phyloP scores from a whole-genome alignment of 2,329 filamentous ascomycete species.

The Neofusicoccum cordaticola region DNA sequence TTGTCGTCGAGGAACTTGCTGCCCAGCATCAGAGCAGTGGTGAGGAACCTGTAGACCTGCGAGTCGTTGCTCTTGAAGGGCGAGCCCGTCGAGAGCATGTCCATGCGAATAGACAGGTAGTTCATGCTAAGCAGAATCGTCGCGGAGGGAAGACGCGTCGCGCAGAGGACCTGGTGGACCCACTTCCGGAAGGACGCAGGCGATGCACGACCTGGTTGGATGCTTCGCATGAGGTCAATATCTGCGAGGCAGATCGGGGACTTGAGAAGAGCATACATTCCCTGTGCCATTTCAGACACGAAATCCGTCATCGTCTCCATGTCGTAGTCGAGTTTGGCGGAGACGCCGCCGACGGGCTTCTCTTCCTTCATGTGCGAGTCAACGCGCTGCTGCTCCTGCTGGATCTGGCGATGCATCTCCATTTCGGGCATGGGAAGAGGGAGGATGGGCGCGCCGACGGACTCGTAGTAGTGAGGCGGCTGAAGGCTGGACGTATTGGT shows the following conservation, averaged over 20 bases:
- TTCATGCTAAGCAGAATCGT: constrained; percentile 89
- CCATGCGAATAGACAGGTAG: constrained; percentile 81
- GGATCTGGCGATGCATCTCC: constrained; percentile 32
- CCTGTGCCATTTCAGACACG: constrained; percentile 82
- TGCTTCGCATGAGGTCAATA: constrained; percentile 63
- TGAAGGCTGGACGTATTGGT: constrained; percentile 33
- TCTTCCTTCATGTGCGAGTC: constrained; percentile 55
- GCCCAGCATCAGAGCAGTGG: constrained; percentile 77
- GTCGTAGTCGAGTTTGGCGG: constrained; percentile 92
- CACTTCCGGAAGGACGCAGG: constrained; percentile 83
- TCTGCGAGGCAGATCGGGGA: constrained; percentile 57
- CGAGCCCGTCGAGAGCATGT: constrained; percentile 59
- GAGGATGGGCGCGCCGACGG: constrained; percentile 43
- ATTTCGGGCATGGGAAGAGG: constrained; percentile 45
- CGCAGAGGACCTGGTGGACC: constrained; percentile 84
- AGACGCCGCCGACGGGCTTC: constrained; percentile 77
- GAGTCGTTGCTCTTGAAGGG: constrained; percentile 53
- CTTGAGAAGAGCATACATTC: constrained; percentile 62
- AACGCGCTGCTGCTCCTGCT: constrained; percentile 35
- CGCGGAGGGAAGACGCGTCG: constrained; percentile 83
- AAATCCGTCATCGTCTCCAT: constrained; percentile 96
- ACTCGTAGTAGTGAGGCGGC: constrained; percentile 44
- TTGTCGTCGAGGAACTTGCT: constrained; percentile 98
- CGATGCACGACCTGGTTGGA: constrained; percentile 60
- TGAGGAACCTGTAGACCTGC: constrained; percentile 83